Percentiles rank a stretch among this genome's conserved stretches.
Evolutionary conservation across 257 asterid genomes (phyloP).

Genomic region (Ilex asprella): DNA sequence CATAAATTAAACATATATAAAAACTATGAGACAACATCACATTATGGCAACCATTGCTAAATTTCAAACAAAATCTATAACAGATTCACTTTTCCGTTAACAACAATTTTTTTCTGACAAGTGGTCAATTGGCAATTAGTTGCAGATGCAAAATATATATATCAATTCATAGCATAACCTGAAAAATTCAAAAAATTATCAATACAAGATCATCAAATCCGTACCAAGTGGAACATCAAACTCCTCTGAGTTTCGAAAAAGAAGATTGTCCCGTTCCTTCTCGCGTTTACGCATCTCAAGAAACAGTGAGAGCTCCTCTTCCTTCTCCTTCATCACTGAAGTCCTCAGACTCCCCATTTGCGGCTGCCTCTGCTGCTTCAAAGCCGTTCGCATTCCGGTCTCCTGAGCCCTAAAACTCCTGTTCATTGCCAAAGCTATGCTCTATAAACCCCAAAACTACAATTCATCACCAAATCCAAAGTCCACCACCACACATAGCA

Average conservation of each 20-base stretch:
- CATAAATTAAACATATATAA: background rate
- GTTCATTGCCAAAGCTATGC: constrained; percentile 40
- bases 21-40: no score
- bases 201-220: background rate
- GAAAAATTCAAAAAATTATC: background rate
- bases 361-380: constrained; percentile 35
- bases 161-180: constrained; percentile 7
- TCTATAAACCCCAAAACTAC: constrained; percentile 1
- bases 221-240: constrained; percentile 77
- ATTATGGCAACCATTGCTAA: no score
- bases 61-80: background rate
- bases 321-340: constrained; percentile 52
- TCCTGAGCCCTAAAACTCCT: constrained; percentile 79
- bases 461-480: background rate
- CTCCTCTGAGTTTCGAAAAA: constrained; percentile 67
- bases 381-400: constrained; percentile 13
- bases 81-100: background rate
- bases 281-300: constrained; percentile 88
- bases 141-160: constrained; percentile 18
- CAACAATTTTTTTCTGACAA: background rate
- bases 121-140: background rate
- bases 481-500: background rate
- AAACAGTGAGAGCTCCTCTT: constrained; percentile 84
- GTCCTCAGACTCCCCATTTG: constrained; percentile 55
- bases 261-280: constrained; percentile 64